These are phyloP conservation scores for Colletotrichum chlorophyti DNA, from an alignment of 2,329 filamentous ascomycete genomes.

Conservation along the genomic window DNA sequence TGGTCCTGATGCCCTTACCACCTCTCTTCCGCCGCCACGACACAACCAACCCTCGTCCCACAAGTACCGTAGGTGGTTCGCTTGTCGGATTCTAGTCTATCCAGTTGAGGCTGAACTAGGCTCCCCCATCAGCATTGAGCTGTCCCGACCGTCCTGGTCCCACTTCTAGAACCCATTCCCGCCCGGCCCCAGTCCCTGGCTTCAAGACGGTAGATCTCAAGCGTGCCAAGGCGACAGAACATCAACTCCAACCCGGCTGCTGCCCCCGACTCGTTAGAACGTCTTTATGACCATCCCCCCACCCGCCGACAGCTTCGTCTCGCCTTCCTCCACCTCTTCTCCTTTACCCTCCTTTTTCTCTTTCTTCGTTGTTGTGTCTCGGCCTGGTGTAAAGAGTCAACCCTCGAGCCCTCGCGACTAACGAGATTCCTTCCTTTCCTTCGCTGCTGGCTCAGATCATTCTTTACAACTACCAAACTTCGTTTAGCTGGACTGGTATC, in stretches of 20 bases:
- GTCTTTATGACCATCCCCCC: slow-evolving; percentile 49
- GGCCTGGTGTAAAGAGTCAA: slow-evolving; percentile 49
- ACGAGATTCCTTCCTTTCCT: slow-evolving; percentile 47
- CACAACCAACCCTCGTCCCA: slow-evolving; percentile 6
- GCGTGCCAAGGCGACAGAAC: slow-evolving; percentile 20
- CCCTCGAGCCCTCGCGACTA: slow-evolving; percentile 41
- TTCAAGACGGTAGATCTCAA: slow-evolving; percentile 18
- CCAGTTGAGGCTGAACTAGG: no score
- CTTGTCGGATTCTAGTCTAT: slow-evolving; percentile 24
- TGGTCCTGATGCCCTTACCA: slow-evolving; percentile 12
- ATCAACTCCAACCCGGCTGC: slow-evolving; percentile 6
- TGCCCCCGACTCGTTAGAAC: slow-evolving; percentile 30
- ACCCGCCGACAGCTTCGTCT: slow-evolving; percentile 34
- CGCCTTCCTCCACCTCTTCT: slow-evolving; percentile 31
- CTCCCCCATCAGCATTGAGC: slow-evolving; percentile 11
- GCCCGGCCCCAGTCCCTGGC: slow-evolving; percentile 24
- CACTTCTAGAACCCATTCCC: slow-evolving; percentile 14
- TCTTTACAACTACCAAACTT: slow-evolving; percentile 38
- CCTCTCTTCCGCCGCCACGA: slow-evolving; percentile 12
- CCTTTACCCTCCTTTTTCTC: slow-evolving; percentile 39
- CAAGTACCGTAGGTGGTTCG: no score
- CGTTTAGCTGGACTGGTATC: slow-evolving; percentile 29
- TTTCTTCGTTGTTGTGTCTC: slow-evolving; percentile 41
- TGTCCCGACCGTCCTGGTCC: slow-evolving; percentile 4
- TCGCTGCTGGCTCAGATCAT: slow-evolving; percentile 68